Evolutionary conservation across 441 rosid genomes (phyloP).

Genomic region (Euphorbia schlechtendalii): DNA sequence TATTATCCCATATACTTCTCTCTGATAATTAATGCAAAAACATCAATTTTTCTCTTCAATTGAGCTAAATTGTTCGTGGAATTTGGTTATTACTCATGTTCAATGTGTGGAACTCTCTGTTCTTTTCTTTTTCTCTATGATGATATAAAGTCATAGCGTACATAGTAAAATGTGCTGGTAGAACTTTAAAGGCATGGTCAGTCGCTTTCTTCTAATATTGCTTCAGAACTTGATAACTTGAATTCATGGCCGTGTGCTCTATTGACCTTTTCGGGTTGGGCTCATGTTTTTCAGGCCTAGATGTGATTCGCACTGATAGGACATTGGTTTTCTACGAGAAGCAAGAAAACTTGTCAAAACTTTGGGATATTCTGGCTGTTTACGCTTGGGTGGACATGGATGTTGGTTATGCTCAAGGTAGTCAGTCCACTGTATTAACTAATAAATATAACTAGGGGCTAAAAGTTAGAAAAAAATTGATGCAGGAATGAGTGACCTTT

Average conservation of each 20-base stretch:
- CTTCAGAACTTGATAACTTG: background rate
- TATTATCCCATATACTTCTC: background rate
- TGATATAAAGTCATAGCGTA: background rate
- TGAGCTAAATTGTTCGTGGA: background rate
- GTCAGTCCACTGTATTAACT: too few relatives aligned
- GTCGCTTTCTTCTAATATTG: background rate
- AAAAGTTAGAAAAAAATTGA: background rate
- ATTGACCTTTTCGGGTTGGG: conserved; percentile 10
- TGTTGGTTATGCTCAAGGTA: conserved; percentile 97
- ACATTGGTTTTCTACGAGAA: conserved; percentile 78
- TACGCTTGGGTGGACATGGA: conserved; percentile 91
- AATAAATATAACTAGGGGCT: too few relatives aligned
- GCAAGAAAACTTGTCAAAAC: conserved; percentile 78
- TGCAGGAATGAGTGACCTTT: conserved; percentile 95
- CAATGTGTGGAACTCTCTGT: background rate
- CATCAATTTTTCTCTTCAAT: background rate
- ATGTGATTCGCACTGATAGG: conserved; percentile 91
- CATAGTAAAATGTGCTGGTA: background rate
- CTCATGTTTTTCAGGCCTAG: conserved; percentile 54
- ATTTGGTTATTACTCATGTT: background rate
- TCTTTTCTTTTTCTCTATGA: background rate
- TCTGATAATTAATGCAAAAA: background rate
- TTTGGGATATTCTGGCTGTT: conserved; percentile 90
- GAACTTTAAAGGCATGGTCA: background rate
- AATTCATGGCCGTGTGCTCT: background rate